Base-by-base conservation (phyloP, 2,329 filamentous ascomycete species). In the Sporothrix inflata region DNA sequence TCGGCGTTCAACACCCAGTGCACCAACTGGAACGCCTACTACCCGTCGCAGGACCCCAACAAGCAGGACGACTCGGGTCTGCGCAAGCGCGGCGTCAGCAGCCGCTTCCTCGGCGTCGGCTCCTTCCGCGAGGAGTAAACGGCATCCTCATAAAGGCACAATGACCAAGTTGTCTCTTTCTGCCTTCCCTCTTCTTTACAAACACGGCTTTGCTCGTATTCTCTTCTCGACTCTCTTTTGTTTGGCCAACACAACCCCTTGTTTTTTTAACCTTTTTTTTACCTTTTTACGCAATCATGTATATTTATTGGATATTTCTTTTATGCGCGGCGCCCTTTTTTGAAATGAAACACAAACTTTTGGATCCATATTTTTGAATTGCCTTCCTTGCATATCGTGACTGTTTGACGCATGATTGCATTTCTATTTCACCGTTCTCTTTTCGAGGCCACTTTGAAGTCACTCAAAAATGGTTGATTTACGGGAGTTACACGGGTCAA, bases 21-120 rank as follows among this genome's bases (percentile, higher is more conserved):
- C 71, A 27, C 40, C n/a, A 69, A 71, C 38, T 77, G 76, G 76
- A 71, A 72, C 68, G 21, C 53, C 19, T 74, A 73, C 63, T 76
- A 70, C 47, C 75, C 74, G 4, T 21, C 68, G 5, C 24, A 24
- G 8, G 75, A 73, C 45, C 72, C 71, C 6, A 16, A 42, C 45
- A 49, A n/a, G 1, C 65, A 76, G 74, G 1, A 30, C 9, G 75
- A 76, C 40, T 76, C 75, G 21, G 75, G 75, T 1, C 71, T 75
- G 53, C 63, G 63, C 42, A 49, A 40, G 42, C 42, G 42, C 40
- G 38, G 57, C 14, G n/a, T 45, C 12, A 30, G 27, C 24, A 45
- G 63, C 63, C 65, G 53, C 53, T 14, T 38, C 30, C 24, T 72
- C 40, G 71, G 71, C 34, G 40, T 30, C 30, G 67, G 67, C 53